Percentiles rank a stretch among this genome's conserved stretches.
phyloP scores from a whole-genome alignment of 345 rosid species.

The Carallia brachiata region DNA sequence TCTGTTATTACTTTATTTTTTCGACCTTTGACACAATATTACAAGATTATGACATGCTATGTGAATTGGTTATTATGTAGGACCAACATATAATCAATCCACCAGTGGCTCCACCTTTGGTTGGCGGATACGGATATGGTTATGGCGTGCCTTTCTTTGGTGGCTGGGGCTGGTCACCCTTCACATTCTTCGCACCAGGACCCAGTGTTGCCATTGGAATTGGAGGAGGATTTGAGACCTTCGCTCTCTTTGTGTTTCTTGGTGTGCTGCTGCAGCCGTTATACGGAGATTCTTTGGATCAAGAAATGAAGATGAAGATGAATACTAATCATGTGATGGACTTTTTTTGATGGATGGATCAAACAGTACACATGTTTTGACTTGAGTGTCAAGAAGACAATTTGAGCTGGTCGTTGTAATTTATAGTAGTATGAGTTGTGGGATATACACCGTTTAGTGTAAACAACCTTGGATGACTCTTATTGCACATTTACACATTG shows the following conservation, averaged over 20 bases:
- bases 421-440: neutral
- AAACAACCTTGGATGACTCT: neutral
- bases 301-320: slow-evolving; percentile 48
- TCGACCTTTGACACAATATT: neutral
- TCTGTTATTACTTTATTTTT: too few species aligned
- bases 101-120: slow-evolving; percentile 75
- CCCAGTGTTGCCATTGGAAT: slow-evolving; percentile 75
- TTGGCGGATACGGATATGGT: slow-evolving; percentile 95
- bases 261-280: slow-evolving; percentile 85
- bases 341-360: neutral
- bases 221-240: slow-evolving; percentile 78
- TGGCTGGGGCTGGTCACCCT: slow-evolving; percentile 97
- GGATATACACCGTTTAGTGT: neutral
- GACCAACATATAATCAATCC: slow-evolving; percentile 94
- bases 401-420: slow-evolving; percentile 8
- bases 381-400: neutral
- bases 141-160: slow-evolving; percentile 74
- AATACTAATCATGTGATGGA: slow-evolving; percentile 30
- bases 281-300: slow-evolving; percentile 58
- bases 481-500: neutral
- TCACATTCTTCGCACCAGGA: slow-evolving; percentile 83
- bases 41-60: neutral
- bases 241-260: slow-evolving; percentile 61
- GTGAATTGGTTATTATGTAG: slow-evolving; percentile 28
- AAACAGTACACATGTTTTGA: slow-evolving; percentile 6